Evolutionary conservation across 1,284 basidiomycete genomes (phyloP).

Genomic region (Microbotryum violaceum): DNA sequence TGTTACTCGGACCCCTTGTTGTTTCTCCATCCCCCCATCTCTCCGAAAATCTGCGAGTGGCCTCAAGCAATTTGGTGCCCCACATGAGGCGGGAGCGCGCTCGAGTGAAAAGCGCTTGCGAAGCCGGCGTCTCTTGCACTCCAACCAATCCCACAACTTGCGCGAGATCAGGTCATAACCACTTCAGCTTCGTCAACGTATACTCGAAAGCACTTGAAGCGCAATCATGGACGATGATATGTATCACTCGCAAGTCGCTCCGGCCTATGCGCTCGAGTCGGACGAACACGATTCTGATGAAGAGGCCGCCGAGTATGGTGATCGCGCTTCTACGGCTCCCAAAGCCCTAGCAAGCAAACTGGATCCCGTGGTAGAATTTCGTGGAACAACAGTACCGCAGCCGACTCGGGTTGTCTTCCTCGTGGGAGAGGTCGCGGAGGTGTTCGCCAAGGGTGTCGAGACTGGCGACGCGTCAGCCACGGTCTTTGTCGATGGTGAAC

Average conservation of each 20-base stretch:
- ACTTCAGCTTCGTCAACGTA: background rate
- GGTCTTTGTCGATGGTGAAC: slow-evolving; percentile 20
- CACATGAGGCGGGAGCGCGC: no score
- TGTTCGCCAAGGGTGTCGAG: slow-evolving; percentile 12
- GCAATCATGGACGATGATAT: background rate
- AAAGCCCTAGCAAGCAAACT: background rate
- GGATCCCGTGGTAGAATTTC: slow-evolving; percentile 13
- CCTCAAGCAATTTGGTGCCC: no score
- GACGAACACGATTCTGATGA: slow-evolving; percentile 21
- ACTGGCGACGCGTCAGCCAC: background rate
- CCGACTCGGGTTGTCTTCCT: slow-evolving; percentile 17
- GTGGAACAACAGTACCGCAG: background rate
- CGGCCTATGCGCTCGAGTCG: slow-evolving; percentile 25
- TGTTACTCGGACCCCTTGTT: no score
- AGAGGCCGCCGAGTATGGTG: background rate
- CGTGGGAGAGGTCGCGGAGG: slow-evolving; percentile 24
- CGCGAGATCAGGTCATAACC: background rate
- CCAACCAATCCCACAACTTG: background rate
- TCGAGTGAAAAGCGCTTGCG: no score
- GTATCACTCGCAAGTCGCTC: slow-evolving; percentile 1
- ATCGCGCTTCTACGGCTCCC: background rate
- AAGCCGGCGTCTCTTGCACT: background rate
- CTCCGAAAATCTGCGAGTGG: no score
- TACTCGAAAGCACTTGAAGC: background rate
- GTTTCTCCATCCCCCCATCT: no score